A percentile compares a stretch with the other conserved stretches of the same genome.
Conservation (phyloP, 768 basidiomycete species). For the Tremella mesenterica region DNA sequence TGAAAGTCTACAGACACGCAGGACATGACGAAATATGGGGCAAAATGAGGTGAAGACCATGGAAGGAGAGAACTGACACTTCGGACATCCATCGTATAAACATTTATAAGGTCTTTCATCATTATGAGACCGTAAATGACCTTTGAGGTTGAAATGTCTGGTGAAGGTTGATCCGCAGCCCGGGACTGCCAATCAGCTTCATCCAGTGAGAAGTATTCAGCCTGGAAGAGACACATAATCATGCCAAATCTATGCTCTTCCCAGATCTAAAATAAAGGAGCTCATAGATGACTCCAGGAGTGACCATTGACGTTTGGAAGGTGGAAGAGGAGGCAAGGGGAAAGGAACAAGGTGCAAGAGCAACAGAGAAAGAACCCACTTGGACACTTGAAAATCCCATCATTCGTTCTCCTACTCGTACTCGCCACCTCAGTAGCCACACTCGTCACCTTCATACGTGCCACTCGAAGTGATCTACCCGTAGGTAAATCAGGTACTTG, state of each 20-base stretch:
- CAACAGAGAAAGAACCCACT: slow-evolving; percentile 16
- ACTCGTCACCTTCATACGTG: slow-evolving; percentile 81
- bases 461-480: slow-evolving; percentile 42
- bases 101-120: slow-evolving; percentile 93
- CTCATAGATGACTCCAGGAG: no score
- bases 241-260: no score
- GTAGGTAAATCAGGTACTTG: no score
- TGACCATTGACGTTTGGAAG: no score
- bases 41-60: no score
- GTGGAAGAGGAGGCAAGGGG: neutral
- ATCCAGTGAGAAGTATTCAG: neutral
- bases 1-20: no score
- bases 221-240: no score
- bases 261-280: no score
- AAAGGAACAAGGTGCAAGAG: neutral
- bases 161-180: slow-evolving; percentile 87
- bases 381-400: slow-evolving; percentile 75
- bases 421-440: slow-evolving; percentile 80
- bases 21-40: no score
- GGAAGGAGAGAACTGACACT: slow-evolving; percentile 44
- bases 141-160: slow-evolving; percentile 84
- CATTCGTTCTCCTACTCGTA: slow-evolving; percentile 73
- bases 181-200: slow-evolving; percentile 51
- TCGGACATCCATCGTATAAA: slow-evolving; percentile 87
- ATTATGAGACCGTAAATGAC: slow-evolving; percentile 89